phyloP scores from a whole-genome alignment of 2,329 filamentous ascomycete species.

The Metarhizium humberi region DNA sequence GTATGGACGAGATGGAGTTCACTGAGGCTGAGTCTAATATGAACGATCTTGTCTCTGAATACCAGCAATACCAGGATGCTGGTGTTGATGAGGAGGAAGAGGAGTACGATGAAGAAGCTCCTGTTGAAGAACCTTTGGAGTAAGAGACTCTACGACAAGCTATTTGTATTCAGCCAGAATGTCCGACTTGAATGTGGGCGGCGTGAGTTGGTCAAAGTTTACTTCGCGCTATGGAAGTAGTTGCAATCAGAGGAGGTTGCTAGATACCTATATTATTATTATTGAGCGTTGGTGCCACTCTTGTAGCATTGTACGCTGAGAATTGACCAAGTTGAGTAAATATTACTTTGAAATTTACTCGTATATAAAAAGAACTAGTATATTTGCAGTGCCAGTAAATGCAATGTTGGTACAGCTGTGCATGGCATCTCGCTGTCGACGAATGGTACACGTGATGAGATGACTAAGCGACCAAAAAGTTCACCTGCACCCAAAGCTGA shows the following conservation, averaged over 20 bases:
- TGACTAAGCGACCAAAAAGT: slow-evolving; percentile 13
- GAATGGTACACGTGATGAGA: slow-evolving; percentile 3
- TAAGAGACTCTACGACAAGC: slow-evolving; percentile 9
- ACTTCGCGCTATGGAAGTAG: slow-evolving; percentile 18
- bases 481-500: neutral
- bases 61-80: slow-evolving; percentile 99
- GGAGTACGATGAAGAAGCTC: slow-evolving; percentile 83
- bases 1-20: slow-evolving; percentile 99
- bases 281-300: neutral
- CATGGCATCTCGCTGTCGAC: neutral
- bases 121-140: slow-evolving; percentile 58
- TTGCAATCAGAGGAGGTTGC: slow-evolving; percentile 7
- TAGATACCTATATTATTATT: slow-evolving; percentile 7
- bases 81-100: slow-evolving; percentile 95
- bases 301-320: neutral
- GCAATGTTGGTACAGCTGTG: neutral
- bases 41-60: slow-evolving; percentile 99
- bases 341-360: neutral
- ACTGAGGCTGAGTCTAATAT: slow-evolving; percentile 99
- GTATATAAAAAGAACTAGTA: neutral
- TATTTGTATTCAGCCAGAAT: neutral
- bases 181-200: neutral
- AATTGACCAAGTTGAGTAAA: slow-evolving; percentile 1
- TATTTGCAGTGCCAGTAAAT: neutral
- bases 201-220: slow-evolving; percentile 13